Evolutionary conservation across 257 asterid species (phyloP), one percentile per base, ranked within the genome.

Genomic region (Schizonepeta tenuifolia): DNA sequence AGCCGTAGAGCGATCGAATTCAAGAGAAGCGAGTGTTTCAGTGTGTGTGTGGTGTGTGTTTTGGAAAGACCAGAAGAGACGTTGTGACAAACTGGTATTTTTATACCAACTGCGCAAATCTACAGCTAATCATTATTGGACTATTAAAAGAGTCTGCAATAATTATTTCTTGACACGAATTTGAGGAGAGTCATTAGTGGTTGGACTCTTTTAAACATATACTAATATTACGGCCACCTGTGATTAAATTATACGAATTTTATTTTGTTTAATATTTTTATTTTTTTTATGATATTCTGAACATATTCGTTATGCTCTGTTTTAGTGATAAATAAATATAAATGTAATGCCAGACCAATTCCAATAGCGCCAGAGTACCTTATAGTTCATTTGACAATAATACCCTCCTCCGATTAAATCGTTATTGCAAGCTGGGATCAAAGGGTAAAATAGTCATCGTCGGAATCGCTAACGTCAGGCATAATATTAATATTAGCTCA

Each of bases 91-190:
- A 64, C 22, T 20, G 20, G 17, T 15, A 1, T 0, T 66, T 73
- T 58, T 77, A 78, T 77, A 60, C 75, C 5, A 43, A 50, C 67
- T 65, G 51, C 9, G 54, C 38, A 44, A 7, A 9, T 64, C 15
- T 33, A 65, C 75, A 66, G 80, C 80, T 77, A 81, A 81, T 81
- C 58, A 70, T 33, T 65, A 31, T 60, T 56, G 73, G 56, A 24
- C 9, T 69, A 38, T 73, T 69, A 62, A 3, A 68, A 75, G 49
- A 38, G 14, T 55, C 51, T 55, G 38, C 51, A 22, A 65, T 65
- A 3, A 65, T 55, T 74, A 67, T 26, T 28, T 67, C 41, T 67
- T 57, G 26, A 13, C 5, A 51, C 17, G 5, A 65, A 68, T 67
- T 62, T 33, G 65, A 21, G 69, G 67, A 51, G 57, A 41, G 3